phyloP scores from a whole-genome alignment of 768 basidiomycete species.

The Ramaria sp. region DNA sequence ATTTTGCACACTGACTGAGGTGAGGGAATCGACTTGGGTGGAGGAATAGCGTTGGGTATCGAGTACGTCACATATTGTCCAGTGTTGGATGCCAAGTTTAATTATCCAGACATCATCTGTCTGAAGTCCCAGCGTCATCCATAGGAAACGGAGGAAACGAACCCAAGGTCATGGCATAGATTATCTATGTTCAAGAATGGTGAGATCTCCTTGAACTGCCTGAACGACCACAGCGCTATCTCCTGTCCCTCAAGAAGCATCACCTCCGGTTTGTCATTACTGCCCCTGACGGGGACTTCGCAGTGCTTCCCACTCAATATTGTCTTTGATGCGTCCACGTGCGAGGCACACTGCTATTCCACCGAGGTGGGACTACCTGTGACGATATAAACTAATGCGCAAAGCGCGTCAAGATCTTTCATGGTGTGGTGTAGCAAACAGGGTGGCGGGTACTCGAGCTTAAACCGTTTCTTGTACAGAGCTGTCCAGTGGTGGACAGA shows the following conservation, averaged over 20 bases:
- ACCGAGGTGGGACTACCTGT: slow-evolving; percentile 61
- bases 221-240: slow-evolving; percentile 57
- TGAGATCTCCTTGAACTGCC: slow-evolving; percentile 57
- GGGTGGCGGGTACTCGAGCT: slow-evolving; percentile 55
- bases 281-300: slow-evolving; percentile 18
- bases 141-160: neutral
- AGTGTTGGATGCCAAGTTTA: slow-evolving; percentile 6
- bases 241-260: slow-evolving; percentile 52
- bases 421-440: slow-evolving; percentile 42
- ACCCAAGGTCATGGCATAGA: neutral
- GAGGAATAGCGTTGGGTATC: slow-evolving; percentile 10
- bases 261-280: slow-evolving; percentile 31
- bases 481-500: slow-evolving; percentile 35
- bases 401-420: slow-evolving; percentile 31
- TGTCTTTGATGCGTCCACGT: neutral
- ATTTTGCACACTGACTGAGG: slow-evolving; percentile 12
- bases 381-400: slow-evolving; percentile 64
- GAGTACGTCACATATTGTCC: slow-evolving; percentile 9
- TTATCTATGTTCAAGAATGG: slow-evolving; percentile 59
- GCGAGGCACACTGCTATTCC: slow-evolving; percentile 32
- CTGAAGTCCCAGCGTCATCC: neutral
- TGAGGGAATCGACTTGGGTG: slow-evolving; percentile 16
- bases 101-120: neutral
- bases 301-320: neutral
- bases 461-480: slow-evolving; percentile 58